Conservation (phyloP, 2,329 filamentous ascomycete genomes). For the Fusarium palustre region DNA sequence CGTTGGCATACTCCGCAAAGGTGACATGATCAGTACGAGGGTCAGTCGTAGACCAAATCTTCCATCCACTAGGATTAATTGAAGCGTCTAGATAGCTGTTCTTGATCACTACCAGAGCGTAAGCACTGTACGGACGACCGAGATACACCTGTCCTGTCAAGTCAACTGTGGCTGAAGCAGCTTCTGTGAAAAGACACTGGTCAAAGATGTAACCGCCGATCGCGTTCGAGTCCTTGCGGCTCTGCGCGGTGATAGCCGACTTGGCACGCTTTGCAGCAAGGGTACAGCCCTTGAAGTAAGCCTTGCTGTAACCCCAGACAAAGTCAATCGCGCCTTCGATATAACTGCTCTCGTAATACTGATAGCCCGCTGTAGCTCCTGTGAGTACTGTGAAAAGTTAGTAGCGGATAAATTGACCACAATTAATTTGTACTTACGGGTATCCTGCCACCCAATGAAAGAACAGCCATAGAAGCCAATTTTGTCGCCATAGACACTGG, state of each 20-base stretch:
- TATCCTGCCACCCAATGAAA: conserved; percentile 41
- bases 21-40: conserved; percentile 66
- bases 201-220: conserved; percentile 58
- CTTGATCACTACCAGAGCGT: conserved; percentile 61
- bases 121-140: conserved; percentile 60
- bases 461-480: conserved; percentile 55
- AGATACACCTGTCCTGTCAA: conserved; percentile 56
- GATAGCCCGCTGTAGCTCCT: conserved; percentile 29
- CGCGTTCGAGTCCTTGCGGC: conserved; percentile 43
- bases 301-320: conserved; percentile 44
- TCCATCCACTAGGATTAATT: conserved; percentile 45
- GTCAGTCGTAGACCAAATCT: conserved; percentile 68
- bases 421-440: background rate
- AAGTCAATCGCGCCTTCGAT: conserved; percentile 42
- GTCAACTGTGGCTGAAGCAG: conserved; percentile 37
- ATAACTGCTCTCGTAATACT: conserved; percentile 40
- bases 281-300: conserved; percentile 43
- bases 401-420: background rate
- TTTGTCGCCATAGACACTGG: conserved; percentile 52
- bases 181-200: conserved; percentile 52
- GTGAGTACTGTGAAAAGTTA: background rate
- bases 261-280: conserved; percentile 35
- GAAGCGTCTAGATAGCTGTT: conserved; percentile 57
- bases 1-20: conserved; percentile 70
- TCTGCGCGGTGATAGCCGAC: conserved; percentile 46